A percentile compares a stretch with the other conserved stretches of the same genome.
These are phyloP conservation scores for Picea abies DNA, from an alignment of 83 land plant genomes.

Conservation along the genomic window DNA sequence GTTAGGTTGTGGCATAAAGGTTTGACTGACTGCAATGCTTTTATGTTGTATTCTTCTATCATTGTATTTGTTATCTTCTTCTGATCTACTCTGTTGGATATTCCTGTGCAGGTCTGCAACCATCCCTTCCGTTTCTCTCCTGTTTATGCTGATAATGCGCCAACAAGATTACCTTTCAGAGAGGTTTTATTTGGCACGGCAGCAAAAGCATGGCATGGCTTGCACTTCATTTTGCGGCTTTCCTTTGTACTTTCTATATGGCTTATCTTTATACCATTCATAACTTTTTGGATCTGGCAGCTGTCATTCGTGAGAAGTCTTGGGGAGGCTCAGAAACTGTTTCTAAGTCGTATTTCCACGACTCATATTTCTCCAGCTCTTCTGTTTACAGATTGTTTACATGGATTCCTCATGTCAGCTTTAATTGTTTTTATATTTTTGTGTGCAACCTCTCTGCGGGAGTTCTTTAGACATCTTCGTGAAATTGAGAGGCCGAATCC, in stretches of 20 bases:
- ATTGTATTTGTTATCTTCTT: neutral
- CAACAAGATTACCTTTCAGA: slow-evolving; percentile 83
- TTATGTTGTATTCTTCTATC: neutral
- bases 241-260: slow-evolving; percentile 92
- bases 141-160: slow-evolving; percentile 95
- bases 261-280: slow-evolving; percentile 95
- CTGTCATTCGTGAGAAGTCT: slow-evolving; percentile 91
- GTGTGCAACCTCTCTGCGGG: slow-evolving; percentile 93
- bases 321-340: slow-evolving; percentile 80
- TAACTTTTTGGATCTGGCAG: slow-evolving; percentile 96
- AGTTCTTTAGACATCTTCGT: slow-evolving; percentile 84
- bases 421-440: slow-evolving; percentile 97
- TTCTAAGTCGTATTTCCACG: slow-evolving; percentile 59
- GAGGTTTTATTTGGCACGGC: slow-evolving; percentile 89
- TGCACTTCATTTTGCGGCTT: slow-evolving; percentile 86
- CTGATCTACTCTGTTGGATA: neutral
- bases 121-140: slow-evolving; percentile 95
- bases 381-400: slow-evolving; percentile 89
- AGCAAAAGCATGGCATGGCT: slow-evolving; percentile 83
- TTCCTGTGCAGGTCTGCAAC: slow-evolving; percentile 89
- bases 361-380: slow-evolving; percentile 48
- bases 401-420: slow-evolving; percentile 95
- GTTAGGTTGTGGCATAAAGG: neutral
- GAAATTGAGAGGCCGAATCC: slow-evolving; percentile 79
- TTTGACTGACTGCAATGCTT: neutral